These are phyloP conservation scores for Sphaerobolus stellatus DNA, from an alignment of 1,284 basidiomycete genomes.

Conservation along the genomic window DNA sequence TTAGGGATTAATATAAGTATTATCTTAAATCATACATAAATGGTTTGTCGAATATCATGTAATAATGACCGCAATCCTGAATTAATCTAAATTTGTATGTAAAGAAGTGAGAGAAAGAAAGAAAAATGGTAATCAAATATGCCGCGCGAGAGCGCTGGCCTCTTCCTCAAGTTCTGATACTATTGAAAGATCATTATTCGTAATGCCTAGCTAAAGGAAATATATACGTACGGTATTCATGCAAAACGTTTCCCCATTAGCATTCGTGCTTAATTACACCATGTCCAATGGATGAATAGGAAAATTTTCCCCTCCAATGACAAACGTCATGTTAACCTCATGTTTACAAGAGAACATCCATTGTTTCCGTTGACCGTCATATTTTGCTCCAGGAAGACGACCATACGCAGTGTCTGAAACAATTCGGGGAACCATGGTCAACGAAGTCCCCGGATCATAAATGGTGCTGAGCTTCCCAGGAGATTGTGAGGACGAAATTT, in stretches of 20 bases:
- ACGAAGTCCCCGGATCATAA: conserved; percentile 71
- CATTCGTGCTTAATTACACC: conserved; percentile 49
- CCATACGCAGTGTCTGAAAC: conserved; percentile 80
- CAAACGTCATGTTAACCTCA: conserved; percentile 65
- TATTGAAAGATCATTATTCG: conserved; percentile 14
- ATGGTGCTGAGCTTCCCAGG: conserved; percentile 66
- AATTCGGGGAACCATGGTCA: conserved; percentile 67
- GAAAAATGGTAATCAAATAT: too few relatives aligned
- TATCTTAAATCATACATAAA: too few relatives aligned
- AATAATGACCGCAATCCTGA: too few relatives aligned
- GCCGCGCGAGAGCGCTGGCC: too few relatives aligned
- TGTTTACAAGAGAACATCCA: conserved; percentile 77
- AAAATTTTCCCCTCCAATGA: conserved; percentile 63
- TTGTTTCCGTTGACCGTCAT: conserved; percentile 52
- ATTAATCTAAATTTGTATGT: too few relatives aligned
- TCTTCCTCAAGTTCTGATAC: too few relatives aligned
- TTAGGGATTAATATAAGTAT: too few relatives aligned
- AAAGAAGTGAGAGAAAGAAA: too few relatives aligned
- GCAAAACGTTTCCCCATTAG: conserved; percentile 61
- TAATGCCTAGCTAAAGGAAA: conserved; percentile 19
- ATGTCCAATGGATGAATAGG: conserved; percentile 73
- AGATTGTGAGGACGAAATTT: conserved; percentile 59
- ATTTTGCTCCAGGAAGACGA: conserved; percentile 70
- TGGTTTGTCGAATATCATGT: too few relatives aligned
- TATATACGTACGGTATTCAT: conserved; percentile 61